A percentile compares a stretch with the other conserved stretches of the same genome.
Evolutionary conservation across 352 stramenopile genomes (phyloP).

Genomic region (Phytophthora aleatoria): DNA sequence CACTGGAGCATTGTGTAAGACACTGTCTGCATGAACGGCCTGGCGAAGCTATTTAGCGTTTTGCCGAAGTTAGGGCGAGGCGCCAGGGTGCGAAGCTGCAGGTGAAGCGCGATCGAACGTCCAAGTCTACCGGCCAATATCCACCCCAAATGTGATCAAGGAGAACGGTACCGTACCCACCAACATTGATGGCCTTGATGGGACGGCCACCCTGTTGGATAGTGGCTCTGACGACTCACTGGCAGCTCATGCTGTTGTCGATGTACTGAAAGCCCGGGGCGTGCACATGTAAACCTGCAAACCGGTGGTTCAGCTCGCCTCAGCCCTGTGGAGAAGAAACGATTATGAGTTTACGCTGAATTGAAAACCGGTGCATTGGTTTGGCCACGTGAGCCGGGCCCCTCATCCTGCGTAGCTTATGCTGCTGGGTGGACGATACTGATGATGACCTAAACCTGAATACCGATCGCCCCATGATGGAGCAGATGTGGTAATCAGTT

Average conservation of each 20-base stretch:
- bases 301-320: neutral
- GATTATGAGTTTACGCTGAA: too few species aligned
- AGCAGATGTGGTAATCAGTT: neutral
- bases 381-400: neutral
- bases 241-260: neutral
- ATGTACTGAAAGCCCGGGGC: neutral
- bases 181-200: neutral
- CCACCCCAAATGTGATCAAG: too few species aligned
- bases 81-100: neutral
- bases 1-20: neutral
- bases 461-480: neutral
- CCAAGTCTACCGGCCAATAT: neutral
- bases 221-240: neutral
- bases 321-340: too few species aligned
- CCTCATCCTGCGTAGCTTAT: neutral
- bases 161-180: neutral
- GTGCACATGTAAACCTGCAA: too few species aligned
- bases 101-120: neutral
- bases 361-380: neutral
- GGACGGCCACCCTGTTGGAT: neutral
- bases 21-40: neutral
- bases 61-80: neutral
- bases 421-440: neutral
- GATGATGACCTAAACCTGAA: neutral
- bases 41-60: neutral